Base-by-base conservation (phyloP, 345 rosid species). In the Ceriops tagal region DNA sequence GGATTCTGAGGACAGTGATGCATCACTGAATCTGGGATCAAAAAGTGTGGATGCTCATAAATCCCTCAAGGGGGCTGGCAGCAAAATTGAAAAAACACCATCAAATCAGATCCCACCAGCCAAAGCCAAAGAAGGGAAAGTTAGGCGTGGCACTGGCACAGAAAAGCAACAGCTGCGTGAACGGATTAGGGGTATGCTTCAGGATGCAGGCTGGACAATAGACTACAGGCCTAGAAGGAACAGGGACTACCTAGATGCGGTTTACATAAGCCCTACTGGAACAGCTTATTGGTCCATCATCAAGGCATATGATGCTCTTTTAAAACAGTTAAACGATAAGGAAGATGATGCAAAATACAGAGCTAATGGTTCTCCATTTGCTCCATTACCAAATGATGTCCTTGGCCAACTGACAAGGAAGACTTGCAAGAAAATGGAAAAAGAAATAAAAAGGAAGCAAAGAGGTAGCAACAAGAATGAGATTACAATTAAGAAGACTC, bases 121-220 rank as follows among this genome's bases (percentile, higher is more conserved):
- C 21, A 77, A 59, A 77, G 62, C 15, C 66, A 84, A 78, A 73
- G 91, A 85, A 49, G 89, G 83, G 37, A 89, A 81, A 79, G 76
- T 71, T 73, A 91, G 71, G 84, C 95, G 95, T 56, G 97, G 97
- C 61, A 78, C 88, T 63, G 96, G 98, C 70, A 93, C 98, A 11
- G 95, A 89, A 76, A 93, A 93, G 73, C 98, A 93, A 77, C 89
- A 88, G 69, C 73, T 93, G 72, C 96, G 97, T 7, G 98, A 93
- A 80, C 77, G 73, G 35, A 88, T 93, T 47, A 88, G 89, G 78
- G 89, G 70, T 49, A 91, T 93, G 97, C 80, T 77, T 56, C 64
- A 67, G 69, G 58, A 67, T 51, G 69, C 80, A 62, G 76, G 80
- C 28, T 77, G 80, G 80, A 67, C 71, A 22, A 77, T 77, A 53